phyloP scores from a whole-genome alignment of 306 rosid genomes.

The Echinosophora koreensis region DNA sequence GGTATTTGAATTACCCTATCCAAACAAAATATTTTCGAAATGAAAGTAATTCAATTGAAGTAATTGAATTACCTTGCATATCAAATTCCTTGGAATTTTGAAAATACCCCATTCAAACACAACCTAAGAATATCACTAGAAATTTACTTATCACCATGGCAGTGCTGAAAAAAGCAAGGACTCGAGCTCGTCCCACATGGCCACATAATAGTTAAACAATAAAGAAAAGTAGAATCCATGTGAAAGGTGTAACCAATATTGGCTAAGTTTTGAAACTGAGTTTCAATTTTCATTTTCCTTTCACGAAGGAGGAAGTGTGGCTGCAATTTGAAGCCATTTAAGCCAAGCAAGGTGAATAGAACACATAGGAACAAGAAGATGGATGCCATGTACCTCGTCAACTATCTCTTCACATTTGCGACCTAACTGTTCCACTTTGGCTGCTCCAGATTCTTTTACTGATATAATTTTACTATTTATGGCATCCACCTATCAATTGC shows the following conservation, averaged over 20 bases:
- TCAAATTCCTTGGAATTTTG: too few species aligned
- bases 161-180: slow-evolving; percentile 7
- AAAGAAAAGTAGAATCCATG: slow-evolving; percentile 2
- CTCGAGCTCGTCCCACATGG: slow-evolving; percentile 1
- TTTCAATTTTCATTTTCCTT: slow-evolving; percentile 11
- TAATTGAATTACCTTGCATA: too few species aligned
- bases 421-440: slow-evolving; percentile 57
- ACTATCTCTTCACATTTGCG: slow-evolving; percentile 58
- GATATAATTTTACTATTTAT: slow-evolving; percentile 52
- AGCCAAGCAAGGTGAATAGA: slow-evolving; percentile 1
- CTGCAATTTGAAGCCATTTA: slow-evolving; percentile 32
- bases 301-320: neutral
- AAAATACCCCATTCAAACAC: too few species aligned
- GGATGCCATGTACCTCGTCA: slow-evolving; percentile 60
- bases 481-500: slow-evolving; percentile 66
- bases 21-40: too few species aligned
- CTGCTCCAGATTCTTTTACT: slow-evolving; percentile 59
- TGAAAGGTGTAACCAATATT: slow-evolving; percentile 4
- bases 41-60: too few species aligned
- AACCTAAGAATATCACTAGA: neutral
- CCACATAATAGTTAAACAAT: neutral
- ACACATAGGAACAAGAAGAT: slow-evolving; percentile 20
- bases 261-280: slow-evolving; percentile 10
- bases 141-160: slow-evolving; percentile 26
- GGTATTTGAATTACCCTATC: too few species aligned